Conservation (phyloP, 1,284 basidiomycete genomes). For the Sparassis latifolia region DNA sequence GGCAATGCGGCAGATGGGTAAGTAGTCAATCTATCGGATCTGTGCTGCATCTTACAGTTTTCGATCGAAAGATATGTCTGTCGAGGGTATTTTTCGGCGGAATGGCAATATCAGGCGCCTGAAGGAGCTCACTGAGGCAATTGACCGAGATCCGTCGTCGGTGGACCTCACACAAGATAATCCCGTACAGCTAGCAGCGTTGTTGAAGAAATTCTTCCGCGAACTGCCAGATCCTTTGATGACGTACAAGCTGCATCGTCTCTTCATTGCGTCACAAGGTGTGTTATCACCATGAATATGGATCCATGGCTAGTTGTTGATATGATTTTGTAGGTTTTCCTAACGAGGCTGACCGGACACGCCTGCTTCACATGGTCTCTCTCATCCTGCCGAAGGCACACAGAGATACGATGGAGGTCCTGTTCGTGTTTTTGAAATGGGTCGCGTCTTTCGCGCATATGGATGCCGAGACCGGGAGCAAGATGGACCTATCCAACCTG, state of each 20-base stretch:
- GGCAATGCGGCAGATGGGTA: slow-evolving; percentile 99
- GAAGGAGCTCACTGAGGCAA: slow-evolving; percentile 85
- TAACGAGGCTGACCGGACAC: slow-evolving; percentile 72
- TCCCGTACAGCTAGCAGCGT: slow-evolving; percentile 93
- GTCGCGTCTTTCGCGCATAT: slow-evolving; percentile 98
- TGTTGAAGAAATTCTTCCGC: slow-evolving; percentile 95
- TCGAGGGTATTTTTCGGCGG: slow-evolving; percentile 98
- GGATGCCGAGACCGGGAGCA: slow-evolving; percentile 96
- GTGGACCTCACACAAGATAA: slow-evolving; percentile 94
- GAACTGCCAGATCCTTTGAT: slow-evolving; percentile 95
- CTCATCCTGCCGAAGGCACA: slow-evolving; percentile 89
- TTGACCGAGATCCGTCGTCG: slow-evolving; percentile 87
- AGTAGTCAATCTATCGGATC: slow-evolving; percentile 26
- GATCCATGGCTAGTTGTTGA: background rate
- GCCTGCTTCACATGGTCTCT: slow-evolving; percentile 83
- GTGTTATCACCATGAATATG: slow-evolving; percentile 26
- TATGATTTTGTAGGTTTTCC: slow-evolving; percentile 51
- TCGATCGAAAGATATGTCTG: slow-evolving; percentile 79
- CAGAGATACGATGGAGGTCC: slow-evolving; percentile 94
- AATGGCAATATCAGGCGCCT: slow-evolving; percentile 96
- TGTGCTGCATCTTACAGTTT: slow-evolving; percentile 3
- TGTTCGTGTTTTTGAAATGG: slow-evolving; percentile 99
- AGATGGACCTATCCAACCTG: slow-evolving; percentile 96
- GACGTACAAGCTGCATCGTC: slow-evolving; percentile 88
- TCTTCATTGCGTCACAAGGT: slow-evolving; percentile 89